phyloP scores from a whole-genome alignment of 331 rosid genomes.

The Stylosanthes scabra region DNA sequence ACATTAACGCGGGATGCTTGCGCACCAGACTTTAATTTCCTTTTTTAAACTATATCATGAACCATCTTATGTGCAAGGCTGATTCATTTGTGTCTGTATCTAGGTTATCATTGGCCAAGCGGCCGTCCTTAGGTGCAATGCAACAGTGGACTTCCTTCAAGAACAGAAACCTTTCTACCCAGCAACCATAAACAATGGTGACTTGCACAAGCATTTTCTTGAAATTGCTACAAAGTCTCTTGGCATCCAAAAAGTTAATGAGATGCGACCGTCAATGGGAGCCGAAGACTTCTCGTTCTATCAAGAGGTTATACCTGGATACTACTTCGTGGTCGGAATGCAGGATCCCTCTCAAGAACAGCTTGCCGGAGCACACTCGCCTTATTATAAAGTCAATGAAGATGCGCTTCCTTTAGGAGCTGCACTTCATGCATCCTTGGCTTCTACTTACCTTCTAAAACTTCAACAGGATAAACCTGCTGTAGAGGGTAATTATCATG shows the following conservation, averaged over 20 bases:
- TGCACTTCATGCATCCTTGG: slow-evolving; percentile 91
- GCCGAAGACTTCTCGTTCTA: slow-evolving; percentile 85
- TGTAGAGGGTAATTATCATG: slow-evolving; percentile 39
- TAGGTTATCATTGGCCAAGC: slow-evolving; percentile 87
- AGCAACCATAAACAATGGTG: slow-evolving; percentile 59
- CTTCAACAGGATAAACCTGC: slow-evolving; percentile 37
- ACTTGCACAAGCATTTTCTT: slow-evolving; percentile 60
- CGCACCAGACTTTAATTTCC: too few relatives aligned
- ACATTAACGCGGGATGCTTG: too few relatives aligned
- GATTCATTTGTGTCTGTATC: slow-evolving; percentile 22
- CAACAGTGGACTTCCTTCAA: slow-evolving; percentile 62
- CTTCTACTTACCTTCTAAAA: slow-evolving; percentile 61
- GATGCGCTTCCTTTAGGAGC: slow-evolving; percentile 83
- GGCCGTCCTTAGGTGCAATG: slow-evolving; percentile 81
- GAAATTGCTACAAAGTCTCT: slow-evolving; percentile 63
- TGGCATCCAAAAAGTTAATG: slow-evolving; percentile 58
- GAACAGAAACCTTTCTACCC: slow-evolving; percentile 57
- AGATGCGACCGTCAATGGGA: slow-evolving; percentile 56
- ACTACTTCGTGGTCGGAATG: slow-evolving; percentile 72
- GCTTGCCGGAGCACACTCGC: slow-evolving; percentile 53
- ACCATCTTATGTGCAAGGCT: neutral
- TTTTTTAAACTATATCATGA: neutral
- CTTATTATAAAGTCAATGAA: slow-evolving; percentile 70
- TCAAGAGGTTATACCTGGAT: slow-evolving; percentile 81
- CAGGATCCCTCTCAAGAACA: slow-evolving; percentile 44